Evolutionary conservation across 2,329 filamentous ascomycete species (phyloP).

Genomic region (Trichoderma cornu-damae): DNA sequence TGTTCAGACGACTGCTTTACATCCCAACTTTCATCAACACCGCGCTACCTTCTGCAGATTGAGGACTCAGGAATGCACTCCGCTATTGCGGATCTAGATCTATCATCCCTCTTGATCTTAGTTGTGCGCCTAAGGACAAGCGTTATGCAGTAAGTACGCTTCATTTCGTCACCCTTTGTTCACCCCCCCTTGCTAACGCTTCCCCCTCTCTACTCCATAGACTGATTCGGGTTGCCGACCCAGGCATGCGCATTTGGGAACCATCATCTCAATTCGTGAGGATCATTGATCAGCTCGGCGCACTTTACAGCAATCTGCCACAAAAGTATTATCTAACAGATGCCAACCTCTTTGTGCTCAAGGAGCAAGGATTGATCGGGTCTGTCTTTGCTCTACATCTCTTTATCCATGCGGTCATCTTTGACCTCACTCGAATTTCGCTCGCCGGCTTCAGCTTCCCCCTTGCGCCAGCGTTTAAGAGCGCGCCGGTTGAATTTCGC

Average conservation of each 20-base stretch:
- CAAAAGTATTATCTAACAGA: constrained; percentile 23
- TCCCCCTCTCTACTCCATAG: constrained; percentile 6
- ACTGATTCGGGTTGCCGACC: constrained; percentile 21
- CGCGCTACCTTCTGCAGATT: constrained; percentile 18
- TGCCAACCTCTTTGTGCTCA: constrained; percentile 23
- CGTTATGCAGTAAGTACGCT: constrained; percentile 20
- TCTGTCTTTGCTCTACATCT: constrained; percentile 27
- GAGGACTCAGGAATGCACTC: constrained; percentile 16
- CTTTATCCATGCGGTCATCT: constrained; percentile 25
- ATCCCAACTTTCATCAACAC: constrained; percentile 7
- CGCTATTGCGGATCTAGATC: constrained; percentile 20
- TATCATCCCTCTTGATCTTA: constrained; percentile 20
- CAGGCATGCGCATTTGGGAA: constrained; percentile 20
- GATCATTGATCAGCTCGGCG: constrained; percentile 23
- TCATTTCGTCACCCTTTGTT: not conserved
- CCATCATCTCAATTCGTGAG: constrained; percentile 20
- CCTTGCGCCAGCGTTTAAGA: constrained; percentile 23
- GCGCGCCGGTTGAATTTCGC: constrained; percentile 22
- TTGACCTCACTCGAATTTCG: constrained; percentile 25
- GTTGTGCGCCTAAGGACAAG: constrained; percentile 22
- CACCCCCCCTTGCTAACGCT: not conserved
- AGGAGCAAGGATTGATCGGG: constrained; percentile 22
- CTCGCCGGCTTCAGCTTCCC: constrained; percentile 28
- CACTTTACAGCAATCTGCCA: constrained; percentile 22
- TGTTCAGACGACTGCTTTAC: constrained; percentile 21